These are phyloP conservation scores for Gracilaria gracilis DNA, from an alignment of 23 red algal genomes.

Conservation along the genomic window DNA sequence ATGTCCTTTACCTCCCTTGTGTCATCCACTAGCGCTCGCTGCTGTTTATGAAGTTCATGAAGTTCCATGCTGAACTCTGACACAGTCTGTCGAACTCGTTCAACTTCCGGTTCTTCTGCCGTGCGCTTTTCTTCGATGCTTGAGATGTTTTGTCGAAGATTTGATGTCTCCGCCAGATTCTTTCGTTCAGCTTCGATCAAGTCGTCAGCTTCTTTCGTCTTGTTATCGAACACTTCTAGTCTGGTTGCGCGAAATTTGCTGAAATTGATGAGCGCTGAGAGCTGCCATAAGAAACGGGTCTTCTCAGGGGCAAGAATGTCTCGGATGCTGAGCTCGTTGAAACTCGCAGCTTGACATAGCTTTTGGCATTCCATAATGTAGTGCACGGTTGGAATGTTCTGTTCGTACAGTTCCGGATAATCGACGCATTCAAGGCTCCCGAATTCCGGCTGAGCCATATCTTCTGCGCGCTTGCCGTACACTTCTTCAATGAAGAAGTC, in stretches of 20 bases:
- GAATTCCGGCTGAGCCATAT: constrained; percentile 64
- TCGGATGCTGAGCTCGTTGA: constrained; percentile 83
- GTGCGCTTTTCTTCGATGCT: constrained; percentile 60
- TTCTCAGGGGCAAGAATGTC: constrained; percentile 86
- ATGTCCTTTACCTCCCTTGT: constrained; percentile 79
- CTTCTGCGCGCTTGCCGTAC: constrained; percentile 50
- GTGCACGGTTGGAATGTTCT: constrained; percentile 41
- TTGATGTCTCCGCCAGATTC: constrained; percentile 41
- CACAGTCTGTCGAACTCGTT: constrained; percentile 58
- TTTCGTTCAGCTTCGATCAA: constrained; percentile 49
- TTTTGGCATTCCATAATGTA: constrained; percentile 44
- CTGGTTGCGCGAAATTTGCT: constrained; percentile 92
- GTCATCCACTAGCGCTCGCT: constrained; percentile 69
- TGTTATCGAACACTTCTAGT: constrained; percentile 71
- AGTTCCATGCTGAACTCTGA: constrained; percentile 72
- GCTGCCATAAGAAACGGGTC: constrained; percentile 70
- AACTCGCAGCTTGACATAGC: constrained; percentile 64
- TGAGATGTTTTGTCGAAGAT: constrained; percentile 60
- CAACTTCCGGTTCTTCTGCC: constrained; percentile 71
- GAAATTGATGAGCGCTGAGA: constrained; percentile 90
- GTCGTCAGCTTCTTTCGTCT: constrained; percentile 70
- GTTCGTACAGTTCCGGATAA: constrained; percentile 62
- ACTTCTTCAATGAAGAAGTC: constrained; percentile 66
- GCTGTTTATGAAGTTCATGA: constrained; percentile 70
- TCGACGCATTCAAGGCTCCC: constrained; percentile 48